Evolutionary conservation across 1,139 yeast species (phyloP), one percentile per base, ranked within the genome.

Genomic region (Trichomonascaceae sp.): DNA sequence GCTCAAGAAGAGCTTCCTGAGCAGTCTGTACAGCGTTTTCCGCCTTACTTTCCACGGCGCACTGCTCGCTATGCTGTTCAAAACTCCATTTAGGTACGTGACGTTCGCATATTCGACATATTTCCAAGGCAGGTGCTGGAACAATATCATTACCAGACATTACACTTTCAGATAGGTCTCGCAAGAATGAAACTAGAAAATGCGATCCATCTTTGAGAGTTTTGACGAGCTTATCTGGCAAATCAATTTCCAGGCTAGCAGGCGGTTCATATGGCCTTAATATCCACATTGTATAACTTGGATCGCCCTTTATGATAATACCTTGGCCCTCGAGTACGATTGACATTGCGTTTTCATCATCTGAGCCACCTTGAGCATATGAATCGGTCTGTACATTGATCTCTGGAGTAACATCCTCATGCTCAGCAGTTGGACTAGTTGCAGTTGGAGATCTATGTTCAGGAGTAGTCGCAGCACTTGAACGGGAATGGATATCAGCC

Each of bases 81-180:
- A 93, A 76, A 84, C 96, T 93, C 99, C 99, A 95, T 1, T 93
- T 89, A 1, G 96, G 97, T n/a, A 91, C 83, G 52, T 81, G 80
- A 30, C 84, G 82, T 65, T 95, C 99, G 70, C 99, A 95, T 19
- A 95, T 90, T 52, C 96, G 78, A 68, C 99, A 95, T 45, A 91
- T 73, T 47, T 89, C 87, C 48, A 83, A 76, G 43, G 84, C 84
- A 0, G 96, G 96, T 32, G 83, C 79, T 0, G 96, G 96, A 0
- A 87, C 81, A 24, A 79, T 76, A 60, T 84, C 86, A 59, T 84
- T 85, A 6, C 82, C 76, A 32, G 45, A 47, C n/a, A 39, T 18
- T 5, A 84, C 76, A 51, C 78, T 68, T 45, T 83, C 84, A 41
- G 84, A 80, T 7, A 93, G 73, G 56, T 78, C 77, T 51, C 81